A percentile compares a stretch with the other conserved stretches of the same genome.
Evolutionary conservation across 306 rosid genomes (phyloP).

Genomic region (Nissolia schottii): DNA sequence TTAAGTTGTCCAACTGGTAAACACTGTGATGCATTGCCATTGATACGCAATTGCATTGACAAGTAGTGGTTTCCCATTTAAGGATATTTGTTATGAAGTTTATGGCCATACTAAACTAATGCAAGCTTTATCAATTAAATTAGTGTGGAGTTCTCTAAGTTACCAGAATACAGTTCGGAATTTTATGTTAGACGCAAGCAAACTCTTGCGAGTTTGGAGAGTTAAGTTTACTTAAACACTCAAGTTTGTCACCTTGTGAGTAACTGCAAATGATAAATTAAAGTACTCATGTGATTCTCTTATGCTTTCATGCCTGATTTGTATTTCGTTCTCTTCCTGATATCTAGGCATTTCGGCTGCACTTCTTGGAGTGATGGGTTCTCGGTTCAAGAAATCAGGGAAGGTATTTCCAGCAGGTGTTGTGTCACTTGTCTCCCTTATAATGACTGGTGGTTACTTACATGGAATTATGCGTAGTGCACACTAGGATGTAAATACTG

Average conservation of each 20-base stretch:
- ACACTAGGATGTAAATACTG: conserved; percentile 46
- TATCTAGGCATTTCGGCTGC: conserved; percentile 82
- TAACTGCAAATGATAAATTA: not conserved
- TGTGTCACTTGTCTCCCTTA: conserved; percentile 78
- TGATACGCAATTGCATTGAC: not conserved
- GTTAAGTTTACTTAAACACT: not conserved
- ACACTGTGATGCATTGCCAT: not conserved
- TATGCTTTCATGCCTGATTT: not conserved
- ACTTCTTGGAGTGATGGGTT: conserved; percentile 88
- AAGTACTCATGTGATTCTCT: not conserved
- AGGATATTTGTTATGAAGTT: not conserved
- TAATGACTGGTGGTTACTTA: conserved; percentile 92
- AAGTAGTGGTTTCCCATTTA: not conserved
- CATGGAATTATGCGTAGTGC: conserved; percentile 85
- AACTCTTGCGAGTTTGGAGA: not conserved
- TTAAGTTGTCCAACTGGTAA: not conserved
- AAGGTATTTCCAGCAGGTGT: conserved; percentile 97
- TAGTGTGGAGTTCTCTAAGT: not conserved
- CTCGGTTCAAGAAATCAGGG: conserved; percentile 89
- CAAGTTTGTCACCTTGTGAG: not conserved
- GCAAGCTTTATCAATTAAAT: not conserved
- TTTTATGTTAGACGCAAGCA: not conserved
- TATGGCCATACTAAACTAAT: not conserved
- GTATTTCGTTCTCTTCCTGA: not conserved
- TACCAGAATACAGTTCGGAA: not conserved